Evolutionary conservation across 2,329 filamentous ascomycete species (phyloP), one percentile per base, ranked within the genome.

Genomic region (Exophiala spinifera): DNA sequence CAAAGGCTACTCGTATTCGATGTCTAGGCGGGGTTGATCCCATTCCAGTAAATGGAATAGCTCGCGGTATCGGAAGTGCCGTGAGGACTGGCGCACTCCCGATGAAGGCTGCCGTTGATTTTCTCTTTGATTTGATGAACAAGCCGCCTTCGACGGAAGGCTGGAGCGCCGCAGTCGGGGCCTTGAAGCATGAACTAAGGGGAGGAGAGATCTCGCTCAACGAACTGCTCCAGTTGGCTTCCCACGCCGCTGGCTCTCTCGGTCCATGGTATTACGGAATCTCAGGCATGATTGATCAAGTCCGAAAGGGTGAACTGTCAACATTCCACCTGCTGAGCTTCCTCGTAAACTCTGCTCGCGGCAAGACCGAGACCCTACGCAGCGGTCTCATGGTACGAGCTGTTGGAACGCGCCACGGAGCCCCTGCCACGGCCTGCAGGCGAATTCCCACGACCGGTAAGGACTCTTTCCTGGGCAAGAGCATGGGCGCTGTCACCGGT

Each of bases 21-120:
- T 53, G 48, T 37, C 15, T 47, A 2, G 59, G 59, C 11, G 48
- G 47, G 21, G 40, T 60, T 15, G 49, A 49, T 14, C 57, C 57
- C 14, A 42, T 46, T 13, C 57, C 57, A 39, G 49, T 52, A 25
- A 60, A 60, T 31, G 56, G 50, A 4, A 47, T 61, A 21, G 51
- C 60, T 36, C 55, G 60, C 15, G 60, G 60, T 13, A 36, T 62
- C 25, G 57, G 57, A 21, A 33, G 37, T 36, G 60, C 57, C 3
- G 60, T 62, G 15, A 55, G 51, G 25, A 46, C 47, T 31, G 50
- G 53, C 34, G 39, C 46, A 11, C 14, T 61, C 10, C 42, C 56
- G 19, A 59, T 61, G 52, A 44, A 57, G 7, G 52, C 4, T 19
- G 48, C 48, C 19, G 48, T 61, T 2, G 34, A 54, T 49, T 61